Evolutionary conservation across 1,284 basidiomycete genomes (phyloP).

Genomic region (Pholiota adiposa): DNA sequence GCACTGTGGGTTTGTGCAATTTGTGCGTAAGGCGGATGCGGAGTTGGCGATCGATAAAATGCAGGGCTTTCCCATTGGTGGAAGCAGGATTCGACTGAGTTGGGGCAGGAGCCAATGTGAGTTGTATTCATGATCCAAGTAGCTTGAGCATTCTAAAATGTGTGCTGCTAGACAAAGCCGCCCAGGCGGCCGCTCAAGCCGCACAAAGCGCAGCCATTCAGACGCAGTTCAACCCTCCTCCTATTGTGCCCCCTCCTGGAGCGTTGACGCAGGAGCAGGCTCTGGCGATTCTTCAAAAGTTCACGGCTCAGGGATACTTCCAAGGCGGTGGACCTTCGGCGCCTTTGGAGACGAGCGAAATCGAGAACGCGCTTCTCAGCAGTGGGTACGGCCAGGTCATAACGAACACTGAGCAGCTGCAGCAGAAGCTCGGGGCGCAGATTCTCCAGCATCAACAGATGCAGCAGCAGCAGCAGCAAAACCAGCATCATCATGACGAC

Average conservation of each 20-base stretch:
- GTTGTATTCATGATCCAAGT: constrained; percentile 30
- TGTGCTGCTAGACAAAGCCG: constrained; percentile 70
- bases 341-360: constrained; percentile 15
- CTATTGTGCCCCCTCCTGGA: constrained; percentile 24
- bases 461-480: constrained; percentile 2
- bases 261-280: constrained; percentile 69
- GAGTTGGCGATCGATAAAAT: constrained; percentile 93
- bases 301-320: constrained; percentile 51
- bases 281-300: constrained; percentile 65
- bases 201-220: constrained; percentile 75
- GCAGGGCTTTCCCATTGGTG: constrained; percentile 94
- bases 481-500: constrained; percentile 14
- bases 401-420: constrained; percentile 7
- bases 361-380: constrained; percentile 19
- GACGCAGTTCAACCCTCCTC: constrained; percentile 35
- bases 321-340: constrained; percentile 17
- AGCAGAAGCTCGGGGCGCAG: constrained; percentile 2
- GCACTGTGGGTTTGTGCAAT: constrained; percentile 96
- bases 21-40: constrained; percentile 89
- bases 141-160: constrained; percentile 4
- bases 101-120: constrained; percentile 93
- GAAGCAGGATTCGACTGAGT: constrained; percentile 87
- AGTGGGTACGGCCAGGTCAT: constrained; percentile 2
- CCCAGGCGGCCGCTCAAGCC: constrained; percentile 83
- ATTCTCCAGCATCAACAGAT: constrained; percentile 1